Evolutionary conservation across 768 basidiomycete species (phyloP).

Genomic region (Imleria badia): DNA sequence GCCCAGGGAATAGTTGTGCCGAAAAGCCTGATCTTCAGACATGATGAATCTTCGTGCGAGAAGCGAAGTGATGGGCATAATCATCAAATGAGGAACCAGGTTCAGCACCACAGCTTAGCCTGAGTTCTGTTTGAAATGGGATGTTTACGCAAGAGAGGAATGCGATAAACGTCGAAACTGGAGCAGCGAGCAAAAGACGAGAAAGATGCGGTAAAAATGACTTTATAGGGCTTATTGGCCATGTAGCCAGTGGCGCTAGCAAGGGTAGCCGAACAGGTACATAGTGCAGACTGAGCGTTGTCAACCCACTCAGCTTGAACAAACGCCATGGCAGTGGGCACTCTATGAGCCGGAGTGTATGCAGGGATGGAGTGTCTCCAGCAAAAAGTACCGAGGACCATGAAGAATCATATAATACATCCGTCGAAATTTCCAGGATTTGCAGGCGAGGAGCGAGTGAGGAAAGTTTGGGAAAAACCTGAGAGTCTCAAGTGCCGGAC

Average conservation of each 20-base stretch:
- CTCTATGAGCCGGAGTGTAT: not conserved
- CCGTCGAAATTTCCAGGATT: not conserved
- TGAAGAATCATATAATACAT: no score
- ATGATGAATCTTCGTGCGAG: no score
- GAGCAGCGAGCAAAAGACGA: no score
- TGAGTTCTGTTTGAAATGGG: no score
- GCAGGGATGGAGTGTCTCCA: slow-evolving; percentile 1
- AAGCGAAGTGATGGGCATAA: no score
- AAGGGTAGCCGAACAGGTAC: slow-evolving; percentile 21
- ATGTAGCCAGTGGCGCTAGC: slow-evolving; percentile 1
- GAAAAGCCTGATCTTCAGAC: no score
- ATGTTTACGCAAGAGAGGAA: no score
- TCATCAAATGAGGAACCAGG: no score
- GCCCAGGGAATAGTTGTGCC: no score
- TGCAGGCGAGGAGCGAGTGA: not conserved
- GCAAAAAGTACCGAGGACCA: not conserved
- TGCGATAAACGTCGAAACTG: no score
- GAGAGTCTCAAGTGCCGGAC: no score
- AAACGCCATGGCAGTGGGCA: not conserved
- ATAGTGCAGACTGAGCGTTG: slow-evolving; percentile 34
- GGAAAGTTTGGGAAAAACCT: not conserved
- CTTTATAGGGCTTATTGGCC: not conserved
- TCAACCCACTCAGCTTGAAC: slow-evolving; percentile 24
- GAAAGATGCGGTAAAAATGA: slow-evolving; percentile 2
- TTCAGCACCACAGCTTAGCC: no score